A percentile compares a stretch with the other conserved stretches of the same genome.
Evolutionary conservation across 2,329 filamentous ascomycete species (phyloP).

Genomic region (Beauveria asiatica): DNA sequence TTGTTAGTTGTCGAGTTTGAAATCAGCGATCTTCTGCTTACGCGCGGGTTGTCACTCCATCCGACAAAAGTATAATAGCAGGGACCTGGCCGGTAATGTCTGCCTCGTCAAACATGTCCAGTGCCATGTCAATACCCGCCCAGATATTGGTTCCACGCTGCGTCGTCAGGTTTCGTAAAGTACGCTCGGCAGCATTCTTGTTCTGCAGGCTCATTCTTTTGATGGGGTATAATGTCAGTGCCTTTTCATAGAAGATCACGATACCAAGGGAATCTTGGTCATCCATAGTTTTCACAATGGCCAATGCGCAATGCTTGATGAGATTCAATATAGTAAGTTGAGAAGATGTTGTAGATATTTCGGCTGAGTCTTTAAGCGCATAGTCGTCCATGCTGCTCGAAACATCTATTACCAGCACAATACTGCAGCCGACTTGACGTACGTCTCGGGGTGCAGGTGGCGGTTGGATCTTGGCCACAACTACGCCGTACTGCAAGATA

Average conservation of each 20-base stretch:
- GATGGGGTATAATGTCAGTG: too few relatives aligned
- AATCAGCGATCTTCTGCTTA: too few relatives aligned
- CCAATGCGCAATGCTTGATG: not conserved
- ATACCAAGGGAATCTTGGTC: not conserved
- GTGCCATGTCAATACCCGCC: not conserved
- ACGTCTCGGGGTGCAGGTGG: not conserved
- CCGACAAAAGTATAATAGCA: too few relatives aligned
- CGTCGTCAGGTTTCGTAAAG: not conserved
- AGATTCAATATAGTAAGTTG: not conserved
- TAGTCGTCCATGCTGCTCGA: not conserved
- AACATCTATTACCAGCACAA: not conserved
- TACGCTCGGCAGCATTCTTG: not conserved
- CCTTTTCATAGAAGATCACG: not conserved
- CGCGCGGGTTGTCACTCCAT: too few relatives aligned
- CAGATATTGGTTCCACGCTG: not conserved
- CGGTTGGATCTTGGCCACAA: too few relatives aligned
- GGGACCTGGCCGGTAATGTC: too few relatives aligned
- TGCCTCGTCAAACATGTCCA: too few relatives aligned
- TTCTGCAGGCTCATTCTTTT: too few relatives aligned
- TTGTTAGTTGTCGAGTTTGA: too few relatives aligned
- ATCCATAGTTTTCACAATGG: not conserved
- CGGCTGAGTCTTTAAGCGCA: not conserved
- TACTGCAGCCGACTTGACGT: not conserved
- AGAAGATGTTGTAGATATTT: not conserved
- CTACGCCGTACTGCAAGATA: too few relatives aligned